Conservation (phyloP, 2,329 filamentous ascomycete species). For the Hypomyces rosellus region DNA sequence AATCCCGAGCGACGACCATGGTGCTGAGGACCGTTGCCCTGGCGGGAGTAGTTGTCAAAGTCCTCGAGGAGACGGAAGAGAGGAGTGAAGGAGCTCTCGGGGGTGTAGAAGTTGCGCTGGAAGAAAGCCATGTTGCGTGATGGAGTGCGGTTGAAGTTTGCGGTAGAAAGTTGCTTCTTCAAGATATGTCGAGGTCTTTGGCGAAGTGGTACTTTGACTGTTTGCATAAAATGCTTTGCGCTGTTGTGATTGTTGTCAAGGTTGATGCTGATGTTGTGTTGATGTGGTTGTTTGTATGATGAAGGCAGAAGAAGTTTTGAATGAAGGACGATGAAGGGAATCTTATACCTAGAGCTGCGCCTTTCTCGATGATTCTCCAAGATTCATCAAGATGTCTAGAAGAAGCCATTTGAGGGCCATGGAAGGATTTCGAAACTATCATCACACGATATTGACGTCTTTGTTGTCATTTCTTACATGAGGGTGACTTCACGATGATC, state of each 20-base stretch:
- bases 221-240: too few species aligned
- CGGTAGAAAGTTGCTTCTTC: not conserved
- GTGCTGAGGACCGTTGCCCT: constrained; percentile 13
- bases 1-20: constrained; percentile 25
- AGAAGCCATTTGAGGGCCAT: not conserved
- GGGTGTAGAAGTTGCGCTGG: constrained; percentile 38
- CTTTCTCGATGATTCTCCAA: not conserved
- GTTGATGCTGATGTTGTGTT: not conserved
- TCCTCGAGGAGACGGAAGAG: constrained; percentile 55
- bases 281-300: not conserved
- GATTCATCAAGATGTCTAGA: not conserved
- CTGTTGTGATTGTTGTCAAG: not conserved
- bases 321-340: not conserved
- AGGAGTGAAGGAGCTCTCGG: constrained; percentile 43
- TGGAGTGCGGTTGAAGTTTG: not conserved
- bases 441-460: not conserved
- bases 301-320: not conserved
- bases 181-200: not conserved
- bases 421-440: not conserved
- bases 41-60: constrained; percentile 45
- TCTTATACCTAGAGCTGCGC: constrained; percentile 4
- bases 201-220: not conserved
- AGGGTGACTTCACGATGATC: not conserved
- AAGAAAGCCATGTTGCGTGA: constrained; percentile 48
- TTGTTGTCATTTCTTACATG: too few species aligned